Evolutionary conservation across 2,329 filamentous ascomycete genomes (phyloP), one percentile per base, ranked within the genome.

Genomic region (Periconia sp.): DNA sequence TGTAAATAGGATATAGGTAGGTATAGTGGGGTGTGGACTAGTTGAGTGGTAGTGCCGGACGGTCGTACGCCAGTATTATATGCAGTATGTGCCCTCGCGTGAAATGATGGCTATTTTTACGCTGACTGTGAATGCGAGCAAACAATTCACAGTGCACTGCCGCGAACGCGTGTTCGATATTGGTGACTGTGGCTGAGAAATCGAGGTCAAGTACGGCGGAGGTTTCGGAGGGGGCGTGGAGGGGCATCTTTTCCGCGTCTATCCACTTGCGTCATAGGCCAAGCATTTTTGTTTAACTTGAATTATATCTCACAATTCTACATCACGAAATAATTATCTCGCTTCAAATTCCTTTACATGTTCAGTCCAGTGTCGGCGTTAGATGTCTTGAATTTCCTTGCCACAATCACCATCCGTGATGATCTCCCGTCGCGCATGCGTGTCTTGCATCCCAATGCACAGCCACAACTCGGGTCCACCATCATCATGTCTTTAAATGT

Each of bases 131-230:
- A 37, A 37, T 37, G 33, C 33, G 6, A n/a, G 33, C 33, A 27
- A 27, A 27, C 23, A 27, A 27, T 27, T 27, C 23, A 27, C 23
- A 27, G 23, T 59, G 62, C 64, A 66, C 63, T 66, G 64, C 66
- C 53, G 50, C 53, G 54, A 62, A 70, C 65, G 66, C 66, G 66
- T 70, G 66, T 47, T 69, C 65, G 57, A 59, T 49, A 53, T 45
- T 31, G 30, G 43, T 58, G 54, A 50, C 56, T 50, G 59, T 61
- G 57, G 47, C 33, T 56, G 54, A 58, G 54, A 47, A 50, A 53
- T 59, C 53, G 23, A 27, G 23, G 50, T n/a, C n/a, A n/a, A n/a
- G n/a, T 59, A 23, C 15, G 33, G 51, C 56, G 63, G 63, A 59
- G 49, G 50, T 48, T 44, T 57, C 57, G 60, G 60, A 58, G 54